These are phyloP conservation scores for Schizosaccharomyces octosporus DNA, from an alignment of 805 yeast species.

Conservation along the genomic window DNA sequence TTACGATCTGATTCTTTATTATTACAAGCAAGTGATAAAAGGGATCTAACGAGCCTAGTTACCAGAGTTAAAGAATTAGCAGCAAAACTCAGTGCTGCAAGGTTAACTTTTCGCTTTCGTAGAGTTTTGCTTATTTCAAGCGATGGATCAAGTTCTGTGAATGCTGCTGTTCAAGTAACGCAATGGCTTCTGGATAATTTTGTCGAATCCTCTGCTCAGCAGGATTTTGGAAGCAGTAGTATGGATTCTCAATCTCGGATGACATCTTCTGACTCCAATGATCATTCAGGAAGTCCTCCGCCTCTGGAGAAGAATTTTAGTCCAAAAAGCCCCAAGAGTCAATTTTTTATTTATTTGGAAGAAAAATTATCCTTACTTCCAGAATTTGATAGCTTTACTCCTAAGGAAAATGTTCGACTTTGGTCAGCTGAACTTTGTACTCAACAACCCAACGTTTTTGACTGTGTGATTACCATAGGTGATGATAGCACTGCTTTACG, in stretches of 20 bases:
- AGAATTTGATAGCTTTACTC: neutral
- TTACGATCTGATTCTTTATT: neutral
- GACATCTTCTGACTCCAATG: neutral
- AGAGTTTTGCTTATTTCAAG: neutral
- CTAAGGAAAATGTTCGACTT: constrained; percentile 15
- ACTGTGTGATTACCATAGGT: constrained; percentile 68
- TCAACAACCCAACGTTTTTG: constrained; percentile 51
- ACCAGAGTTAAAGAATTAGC: neutral
- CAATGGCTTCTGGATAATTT: neutral
- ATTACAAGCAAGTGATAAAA: neutral
- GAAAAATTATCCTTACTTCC: neutral
- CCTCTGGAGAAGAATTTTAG: too few species aligned
- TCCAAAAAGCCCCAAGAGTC: neutral
- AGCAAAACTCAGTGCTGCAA: neutral
- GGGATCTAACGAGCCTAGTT: neutral
- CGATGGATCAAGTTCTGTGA: neutral
- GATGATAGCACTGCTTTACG: constrained; percentile 62
- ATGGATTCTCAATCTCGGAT: neutral
- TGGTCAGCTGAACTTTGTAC: constrained; percentile 57
- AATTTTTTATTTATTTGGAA: neutral
- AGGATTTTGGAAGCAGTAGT: neutral
- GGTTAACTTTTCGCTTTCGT: neutral
- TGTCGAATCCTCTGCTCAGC: neutral
- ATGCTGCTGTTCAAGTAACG: neutral
- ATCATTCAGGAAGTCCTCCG: too few species aligned